Conservation (phyloP, 1,284 basidiomycete genomes). For the Anthracocystis panici-leucophaei region DNA sequence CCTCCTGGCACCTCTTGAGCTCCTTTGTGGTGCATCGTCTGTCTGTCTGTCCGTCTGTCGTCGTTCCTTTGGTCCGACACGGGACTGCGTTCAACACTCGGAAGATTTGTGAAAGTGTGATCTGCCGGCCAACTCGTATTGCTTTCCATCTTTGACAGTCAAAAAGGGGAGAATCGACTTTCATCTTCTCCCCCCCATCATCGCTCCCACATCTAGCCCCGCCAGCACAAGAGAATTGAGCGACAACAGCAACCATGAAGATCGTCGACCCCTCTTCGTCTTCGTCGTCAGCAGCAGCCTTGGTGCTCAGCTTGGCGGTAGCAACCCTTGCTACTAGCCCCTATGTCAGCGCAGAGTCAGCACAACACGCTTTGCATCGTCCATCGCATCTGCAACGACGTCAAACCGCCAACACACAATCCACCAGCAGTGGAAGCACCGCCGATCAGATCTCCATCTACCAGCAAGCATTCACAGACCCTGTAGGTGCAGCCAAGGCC, state of each 20-base stretch:
- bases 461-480: conserved; percentile 50
- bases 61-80: not conserved
- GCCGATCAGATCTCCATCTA: conserved; percentile 34
- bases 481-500: conserved; percentile 56
- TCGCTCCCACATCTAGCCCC: not conserved
- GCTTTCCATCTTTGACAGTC: too few relatives aligned
- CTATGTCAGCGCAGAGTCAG: conserved; percentile 10
- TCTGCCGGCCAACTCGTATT: too few relatives aligned
- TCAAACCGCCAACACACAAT: conserved; percentile 3
- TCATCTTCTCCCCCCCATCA: conserved; percentile 1
- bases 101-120: too few relatives aligned
- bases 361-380: conserved; percentile 10
- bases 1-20: conserved; percentile 2
- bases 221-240: not conserved
- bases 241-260: conserved; percentile 9
- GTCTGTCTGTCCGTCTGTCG: not conserved
- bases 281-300: not conserved
- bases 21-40: not conserved
- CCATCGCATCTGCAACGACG: conserved; percentile 29
- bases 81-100: too few relatives aligned
- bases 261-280: conserved; percentile 1
- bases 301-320: conserved; percentile 10
- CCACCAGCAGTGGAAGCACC: conserved; percentile 8
- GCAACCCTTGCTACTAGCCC: conserved; percentile 8
- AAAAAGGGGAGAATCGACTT: too few relatives aligned